Base-by-base conservation (phyloP, 768 basidiomycete genomes). In the Russula sp. region DNA sequence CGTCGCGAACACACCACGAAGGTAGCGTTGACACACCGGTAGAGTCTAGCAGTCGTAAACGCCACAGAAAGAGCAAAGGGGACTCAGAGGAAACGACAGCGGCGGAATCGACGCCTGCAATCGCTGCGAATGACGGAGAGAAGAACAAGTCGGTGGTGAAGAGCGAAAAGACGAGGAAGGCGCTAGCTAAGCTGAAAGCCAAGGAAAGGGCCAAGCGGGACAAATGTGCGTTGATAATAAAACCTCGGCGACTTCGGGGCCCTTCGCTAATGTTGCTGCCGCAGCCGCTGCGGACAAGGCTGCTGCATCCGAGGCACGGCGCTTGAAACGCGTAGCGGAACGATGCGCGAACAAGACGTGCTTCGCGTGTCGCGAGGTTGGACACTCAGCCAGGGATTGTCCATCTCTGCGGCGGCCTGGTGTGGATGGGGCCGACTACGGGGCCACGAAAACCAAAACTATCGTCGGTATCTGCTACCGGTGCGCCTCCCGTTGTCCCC, bases 371-470 rank as follows among this genome's bases (percentile, higher is more conserved):
- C 82, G 94, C 56, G 79, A 85, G 69, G 83, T 79, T 65, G 94
- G 94, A 0, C 94, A 98, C 70, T 78, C 87, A 2, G 93, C 93
- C 3, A 85, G 79, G 71, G 84, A 93, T 61, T 98, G 94, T 71
- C 88, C 89, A 0, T 82, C 63, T 4, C 39, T 64, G 32, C 58
- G 77, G 22, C 58, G 77, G 16, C 72, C 75, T 8, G 66, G 75
- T 11, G 61, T 70, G 39, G 69, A 74, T 35, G 70, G 48, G n/a
- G 63, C 63, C 40, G 68, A 74, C 60, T 69, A 18, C 31, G 63
- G 52, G 51, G 54, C 3, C 18, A 58, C n/a, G 3, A 65, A 66
- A 83, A 34, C 87, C 82, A 44, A 84, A 18, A 88, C 59, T 88
- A 88, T 74, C 86, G 94, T 74, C 73, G 93, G 94, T 83, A 69